phyloP scores from a whole-genome alignment of 2,329 filamentous ascomycete genomes.

The Conoideocrella luteorostrata region DNA sequence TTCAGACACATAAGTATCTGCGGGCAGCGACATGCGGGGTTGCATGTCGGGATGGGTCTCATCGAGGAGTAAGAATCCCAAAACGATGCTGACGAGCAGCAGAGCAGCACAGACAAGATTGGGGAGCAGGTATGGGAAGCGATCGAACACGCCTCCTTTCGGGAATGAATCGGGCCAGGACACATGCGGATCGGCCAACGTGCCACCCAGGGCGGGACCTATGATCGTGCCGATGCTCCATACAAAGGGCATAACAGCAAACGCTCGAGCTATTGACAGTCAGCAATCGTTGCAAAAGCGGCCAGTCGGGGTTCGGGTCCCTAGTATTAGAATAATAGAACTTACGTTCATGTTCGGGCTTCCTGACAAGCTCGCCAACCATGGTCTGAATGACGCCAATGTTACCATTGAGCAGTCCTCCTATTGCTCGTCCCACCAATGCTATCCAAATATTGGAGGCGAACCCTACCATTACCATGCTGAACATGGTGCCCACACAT shows the following conservation, averaged over 20 bases:
- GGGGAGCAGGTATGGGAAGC: slow-evolving; percentile 80
- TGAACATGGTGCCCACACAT: slow-evolving; percentile 74
- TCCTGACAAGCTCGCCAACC: slow-evolving; percentile 81
- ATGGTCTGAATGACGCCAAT: slow-evolving; percentile 89
- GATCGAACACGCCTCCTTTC: slow-evolving; percentile 61
- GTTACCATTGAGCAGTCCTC: slow-evolving; percentile 83
- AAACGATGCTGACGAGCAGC: slow-evolving; percentile 69
- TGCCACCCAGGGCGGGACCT: slow-evolving; percentile 80
- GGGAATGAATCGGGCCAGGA: slow-evolving; percentile 69
- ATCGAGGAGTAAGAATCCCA: slow-evolving; percentile 74
- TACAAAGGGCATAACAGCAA: slow-evolving; percentile 89
- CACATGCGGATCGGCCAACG: slow-evolving; percentile 71
- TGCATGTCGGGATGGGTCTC: slow-evolving; percentile 87
- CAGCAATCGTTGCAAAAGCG: slow-evolving; percentile 13
- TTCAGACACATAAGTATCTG: slow-evolving; percentile 48
- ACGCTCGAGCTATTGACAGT: slow-evolving; percentile 60
- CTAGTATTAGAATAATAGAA: slow-evolving; percentile 24
- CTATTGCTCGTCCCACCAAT: slow-evolving; percentile 66
- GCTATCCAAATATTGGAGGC: slow-evolving; percentile 80
- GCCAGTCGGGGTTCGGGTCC: too few relatives aligned
- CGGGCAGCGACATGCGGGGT: slow-evolving; percentile 40
- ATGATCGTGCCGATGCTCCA: slow-evolving; percentile 89
- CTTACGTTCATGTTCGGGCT: slow-evolving; percentile 79
- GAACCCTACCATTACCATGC: slow-evolving; percentile 76
- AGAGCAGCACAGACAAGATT: slow-evolving; percentile 78